Evolutionary conservation across 306 rosid genomes (phyloP), one percentile per base, ranked within the genome.

Genomic region (Arachis stenosperma): DNA sequence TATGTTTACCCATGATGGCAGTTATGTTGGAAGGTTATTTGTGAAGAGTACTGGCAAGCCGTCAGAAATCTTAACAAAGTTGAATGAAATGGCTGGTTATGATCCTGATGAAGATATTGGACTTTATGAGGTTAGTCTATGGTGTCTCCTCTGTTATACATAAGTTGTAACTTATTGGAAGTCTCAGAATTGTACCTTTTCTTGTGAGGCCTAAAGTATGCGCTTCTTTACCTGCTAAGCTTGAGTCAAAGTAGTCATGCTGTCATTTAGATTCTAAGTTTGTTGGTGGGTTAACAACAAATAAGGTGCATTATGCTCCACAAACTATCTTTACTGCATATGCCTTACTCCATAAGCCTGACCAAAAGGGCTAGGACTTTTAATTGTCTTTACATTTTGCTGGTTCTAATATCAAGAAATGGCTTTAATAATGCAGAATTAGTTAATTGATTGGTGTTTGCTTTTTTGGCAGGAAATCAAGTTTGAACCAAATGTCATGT

Each of bases 401-500:
- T 27, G 68, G 36, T 56, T 67, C 48, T 44, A 37, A 33, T 60
- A 41, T 47, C 53, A 53, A 47, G 8, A 17, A 33, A 67, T 53
- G 62, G 15, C 81, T 60, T 50, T 30, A 60, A 44, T 53, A 7
- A 51, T 36, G 15, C 30, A 55, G 48, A 14, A 37, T 53, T 62
- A 51, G 55, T 56, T 60, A 61, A 74, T 58, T 69, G 66, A 74
- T 22, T 22, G 27, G 69, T 37, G 65, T 71, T 8, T 60, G 59
- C 61, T 61, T 59, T 4, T 56, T 73, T 59, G 82, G 61, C 84
- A 94, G 98, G 99, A 95, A 86, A 95, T 95, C 56, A 95, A 95
- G 87, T 91, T 90, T 75, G 98, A 95, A 77, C 99, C 99, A 43
- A 81, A 81, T 85, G 93, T 95, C 67, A 91, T 95, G 99, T 95